Base-by-base conservation (phyloP, 1,284 basidiomycete species). In the Agroathelia rolfsii region DNA sequence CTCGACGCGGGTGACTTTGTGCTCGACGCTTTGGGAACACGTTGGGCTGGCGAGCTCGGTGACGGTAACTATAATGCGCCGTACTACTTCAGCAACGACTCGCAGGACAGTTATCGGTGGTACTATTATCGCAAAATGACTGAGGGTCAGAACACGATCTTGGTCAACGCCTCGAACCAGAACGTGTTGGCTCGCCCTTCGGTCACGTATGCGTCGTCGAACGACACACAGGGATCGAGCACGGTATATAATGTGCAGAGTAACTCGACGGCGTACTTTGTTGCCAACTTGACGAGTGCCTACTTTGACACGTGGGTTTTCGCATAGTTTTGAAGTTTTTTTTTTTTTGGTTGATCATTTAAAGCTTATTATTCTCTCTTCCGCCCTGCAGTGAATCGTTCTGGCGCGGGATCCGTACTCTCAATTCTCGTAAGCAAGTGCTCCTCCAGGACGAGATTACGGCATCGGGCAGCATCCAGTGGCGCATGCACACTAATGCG, bases 401-500 rank as follows among this genome's bases (percentile, higher is more conserved):
- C 49, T 73, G 77, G 51, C 90, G 95, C 37, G 95, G 93, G 40
- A 69, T 95, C 39, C 87, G 92, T 34, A 55, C 83, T 45, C 53
- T 98, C 43, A 98, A 98, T 59, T 69, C 66, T 25, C 78, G 95
- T 38, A 75, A 72, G 43, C 95, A 97, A 59, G 75, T 97, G n/a
- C 74, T 99, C 5, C 55, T 93, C 24, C 89, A 89, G 55, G 88
- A 92, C 57, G 89, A 94, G 49, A 76, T 93, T 50, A 66, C 58
- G 12, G 61, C 76, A 2, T 56, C 64, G 16, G 61, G 56, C 15
- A 48, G 66, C 15, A 61, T 93, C 36, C 70, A 82, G 66, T 97
- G 94, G 94, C 76, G 92, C 30, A 87, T 92, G 67, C 93, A 99
- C 58, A 97, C 95, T 40, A 98, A 94, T 50, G 83, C 78, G 23